Evolutionary conservation across 768 basidiomycete species (phyloP).

Genomic region (Xanthoconium stramineum): DNA sequence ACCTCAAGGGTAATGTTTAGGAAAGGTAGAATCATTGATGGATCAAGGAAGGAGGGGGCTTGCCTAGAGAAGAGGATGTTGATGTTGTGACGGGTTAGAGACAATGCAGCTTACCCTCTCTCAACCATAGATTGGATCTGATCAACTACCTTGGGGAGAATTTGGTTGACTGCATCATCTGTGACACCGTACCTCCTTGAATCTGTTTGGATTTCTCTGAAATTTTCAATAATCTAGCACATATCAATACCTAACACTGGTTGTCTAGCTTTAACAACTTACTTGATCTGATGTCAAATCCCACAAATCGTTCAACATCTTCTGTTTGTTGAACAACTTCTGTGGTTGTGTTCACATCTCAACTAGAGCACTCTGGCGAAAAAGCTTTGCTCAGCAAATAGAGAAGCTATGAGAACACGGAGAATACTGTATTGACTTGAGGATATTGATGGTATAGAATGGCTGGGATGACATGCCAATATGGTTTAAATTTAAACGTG

Average conservation of each 20-base stretch:
- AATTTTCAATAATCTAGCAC: not conserved
- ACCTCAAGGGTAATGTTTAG: not conserved
- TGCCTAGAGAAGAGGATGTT: not conserved
- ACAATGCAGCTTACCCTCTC: not conserved
- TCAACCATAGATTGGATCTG: not conserved
- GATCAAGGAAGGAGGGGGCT: not conserved
- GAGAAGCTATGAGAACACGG: no score
- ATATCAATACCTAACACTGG: not conserved
- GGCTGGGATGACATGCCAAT: no score
- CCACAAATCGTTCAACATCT: not conserved
- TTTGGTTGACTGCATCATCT: no score
- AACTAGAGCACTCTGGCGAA: no score
- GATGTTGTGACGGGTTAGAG: not conserved
- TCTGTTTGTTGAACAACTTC: not conserved
- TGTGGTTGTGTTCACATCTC: no score
- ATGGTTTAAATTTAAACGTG: no score
- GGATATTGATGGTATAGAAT: no score
- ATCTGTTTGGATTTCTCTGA: not conserved
- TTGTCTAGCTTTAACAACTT: no score
- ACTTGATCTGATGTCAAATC: not conserved
- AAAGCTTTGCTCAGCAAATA: no score
- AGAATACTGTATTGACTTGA: no score
- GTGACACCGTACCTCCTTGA: not conserved
- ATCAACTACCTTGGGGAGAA: not conserved
- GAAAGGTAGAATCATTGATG: not conserved